Evolutionary conservation across 306 rosid species (phyloP).

Genomic region (Vicia faba): DNA sequence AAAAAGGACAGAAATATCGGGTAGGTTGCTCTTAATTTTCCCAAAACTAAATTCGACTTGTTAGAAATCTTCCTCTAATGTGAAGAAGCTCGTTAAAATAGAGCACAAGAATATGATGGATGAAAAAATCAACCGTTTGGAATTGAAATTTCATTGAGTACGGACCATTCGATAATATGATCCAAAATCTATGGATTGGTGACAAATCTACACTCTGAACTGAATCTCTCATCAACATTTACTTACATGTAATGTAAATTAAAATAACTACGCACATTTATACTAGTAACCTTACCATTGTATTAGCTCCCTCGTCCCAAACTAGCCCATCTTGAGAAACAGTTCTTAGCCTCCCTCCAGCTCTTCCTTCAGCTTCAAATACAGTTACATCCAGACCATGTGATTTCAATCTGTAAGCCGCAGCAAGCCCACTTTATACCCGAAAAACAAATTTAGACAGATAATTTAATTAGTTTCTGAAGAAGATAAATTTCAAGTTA

Average conservation of each 20-base stretch:
- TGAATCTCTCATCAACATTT: conserved; percentile 7
- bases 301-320: conserved; percentile 98
- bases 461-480: too few relatives aligned
- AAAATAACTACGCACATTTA: conserved; percentile 2
- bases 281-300: conserved; percentile 63
- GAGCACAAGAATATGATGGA: conserved; percentile 6
- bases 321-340: conserved; percentile 68
- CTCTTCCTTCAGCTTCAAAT: conserved; percentile 79
- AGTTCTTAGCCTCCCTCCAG: conserved; percentile 90
- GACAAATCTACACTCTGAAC: not conserved
- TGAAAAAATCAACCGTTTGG: conserved; percentile 20
- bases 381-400: conserved; percentile 73
- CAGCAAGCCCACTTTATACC: conserved; percentile 82
- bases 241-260: conserved; percentile 10
- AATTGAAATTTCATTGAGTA: not conserved
- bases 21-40: not conserved
- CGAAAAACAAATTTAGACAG: conserved; percentile 32
- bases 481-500: too few relatives aligned
- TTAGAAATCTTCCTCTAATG: conserved; percentile 19
- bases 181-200: not conserved
- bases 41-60: conserved; percentile 28
- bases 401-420: conserved; percentile 89
- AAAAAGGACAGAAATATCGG: conserved; percentile 6
- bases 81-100: conserved; percentile 11
- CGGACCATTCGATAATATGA: not conserved